These are phyloP conservation scores for Prinsepia uniflora DNA, from an alignment of 306 rosid species.

Conservation along the genomic window DNA sequence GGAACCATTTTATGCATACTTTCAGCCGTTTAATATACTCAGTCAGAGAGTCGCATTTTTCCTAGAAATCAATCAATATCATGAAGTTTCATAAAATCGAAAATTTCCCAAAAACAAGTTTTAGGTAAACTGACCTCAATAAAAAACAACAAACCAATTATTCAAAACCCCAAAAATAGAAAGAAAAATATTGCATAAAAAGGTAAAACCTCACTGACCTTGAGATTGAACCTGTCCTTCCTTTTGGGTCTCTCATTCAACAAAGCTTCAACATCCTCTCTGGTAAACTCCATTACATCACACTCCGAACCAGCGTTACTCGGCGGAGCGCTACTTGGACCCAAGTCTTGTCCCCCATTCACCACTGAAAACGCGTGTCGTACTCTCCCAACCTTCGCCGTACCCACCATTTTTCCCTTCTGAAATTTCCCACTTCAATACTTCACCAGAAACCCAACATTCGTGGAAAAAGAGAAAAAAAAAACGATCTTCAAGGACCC, in stretches of 20 bases:
- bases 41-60: slow-evolving; percentile 88
- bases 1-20: slow-evolving; percentile 91
- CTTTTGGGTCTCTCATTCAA: slow-evolving; percentile 73
- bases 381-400: slow-evolving; percentile 71
- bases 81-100: neutral
- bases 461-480: neutral
- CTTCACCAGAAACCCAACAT: slow-evolving; percentile 41
- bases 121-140: slow-evolving; percentile 5
- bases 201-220: slow-evolving; percentile 48
- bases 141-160: slow-evolving; percentile 5
- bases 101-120: slow-evolving; percentile 17
- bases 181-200: neutral
- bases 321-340: slow-evolving; percentile 73
- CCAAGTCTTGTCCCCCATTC: slow-evolving; percentile 70
- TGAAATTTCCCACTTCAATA: slow-evolving; percentile 20
- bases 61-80: slow-evolving; percentile 42
- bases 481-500: slow-evolving; percentile 9
- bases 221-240: slow-evolving; percentile 88
- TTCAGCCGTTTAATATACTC: slow-evolving; percentile 91
- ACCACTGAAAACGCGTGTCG: slow-evolving; percentile 59
- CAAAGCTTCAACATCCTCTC: slow-evolving; percentile 88
- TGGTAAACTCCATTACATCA: slow-evolving; percentile 73
- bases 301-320: slow-evolving; percentile 88
- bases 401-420: slow-evolving; percentile 66
- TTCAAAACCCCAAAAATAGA: neutral